phyloP scores from a whole-genome alignment of 495 filamentous ascomycete species.

The Bryoglossum gracile region DNA sequence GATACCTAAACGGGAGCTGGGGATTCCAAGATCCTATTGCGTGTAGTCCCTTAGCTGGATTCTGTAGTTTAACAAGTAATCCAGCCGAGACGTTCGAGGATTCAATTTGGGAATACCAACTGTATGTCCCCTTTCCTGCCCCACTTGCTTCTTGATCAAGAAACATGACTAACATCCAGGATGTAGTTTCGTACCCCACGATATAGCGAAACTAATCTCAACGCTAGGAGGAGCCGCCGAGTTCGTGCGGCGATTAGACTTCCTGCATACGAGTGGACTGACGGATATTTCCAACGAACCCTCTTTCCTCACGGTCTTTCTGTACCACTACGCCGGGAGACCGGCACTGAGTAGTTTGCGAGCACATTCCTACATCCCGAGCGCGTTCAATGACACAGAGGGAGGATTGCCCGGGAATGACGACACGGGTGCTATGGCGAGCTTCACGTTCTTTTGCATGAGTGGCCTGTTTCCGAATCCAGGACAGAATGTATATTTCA shows the following conservation, averaged over 20 bases:
- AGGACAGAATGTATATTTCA: constrained; percentile 68
- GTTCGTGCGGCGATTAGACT: constrained; percentile 56
- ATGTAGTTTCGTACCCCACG: constrained; percentile 53
- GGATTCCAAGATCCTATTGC: constrained; percentile 60
- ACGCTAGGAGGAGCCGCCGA: constrained; percentile 49
- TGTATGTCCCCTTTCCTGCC: constrained; percentile 59
- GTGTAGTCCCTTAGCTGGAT: constrained; percentile 38
- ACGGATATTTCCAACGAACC: constrained; percentile 67
- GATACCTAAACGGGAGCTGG: constrained; percentile 58
- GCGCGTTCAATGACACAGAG: constrained; percentile 51
- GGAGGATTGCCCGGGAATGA: constrained; percentile 64
- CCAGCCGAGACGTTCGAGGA: constrained; percentile 64
- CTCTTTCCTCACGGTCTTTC: constrained; percentile 58
- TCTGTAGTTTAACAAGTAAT: constrained; percentile 54
- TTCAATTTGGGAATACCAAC: constrained; percentile 61
- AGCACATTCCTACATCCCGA: constrained; percentile 57
- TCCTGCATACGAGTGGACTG: constrained; percentile 55
- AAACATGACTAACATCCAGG: constrained; percentile 49
- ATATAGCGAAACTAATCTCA: constrained; percentile 52
- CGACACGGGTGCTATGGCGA: constrained; percentile 64
- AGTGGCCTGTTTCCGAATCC: constrained; percentile 66
- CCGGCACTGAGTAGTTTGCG: constrained; percentile 54
- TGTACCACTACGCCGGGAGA: constrained; percentile 62
- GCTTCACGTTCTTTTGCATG: constrained; percentile 61
- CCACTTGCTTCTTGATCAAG: constrained; percentile 9